Base-by-base conservation (phyloP, 257 asterid species). In the Nicotiana otophora region DNA sequence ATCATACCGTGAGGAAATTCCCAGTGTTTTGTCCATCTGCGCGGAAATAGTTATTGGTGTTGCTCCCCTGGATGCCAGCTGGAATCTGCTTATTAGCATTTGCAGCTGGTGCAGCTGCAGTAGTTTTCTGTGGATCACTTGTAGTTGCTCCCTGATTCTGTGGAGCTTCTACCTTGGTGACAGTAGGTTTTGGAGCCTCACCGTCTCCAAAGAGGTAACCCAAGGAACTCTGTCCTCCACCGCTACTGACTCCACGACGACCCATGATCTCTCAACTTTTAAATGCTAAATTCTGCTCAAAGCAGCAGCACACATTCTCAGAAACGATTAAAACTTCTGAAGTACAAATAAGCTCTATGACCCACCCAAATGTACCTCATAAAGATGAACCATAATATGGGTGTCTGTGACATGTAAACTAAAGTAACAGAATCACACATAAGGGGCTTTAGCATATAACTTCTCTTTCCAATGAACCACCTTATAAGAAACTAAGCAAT, bases 191-290 rank as follows among this genome's bases (percentile, higher is more conserved):
- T 66, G 97, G 91, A 81, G 90, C 89, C 82, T 92, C 96, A n/a
- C 89, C 88, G 66, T 91, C 86, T 86, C 98, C 98, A 26, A 94
- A 94, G 16, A 94, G 96, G 87, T 94, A 94, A 17, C 95, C 97
- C n/a, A 92, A 85, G 81, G 97, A 92, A 89, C 98, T 94, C 88
- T 94, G 94, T 36, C 98, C 98, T 23, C 98, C 98, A 74, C 98
- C 97, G 10, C 91, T 88, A 89, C 97, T 94, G 83, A 89, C 95
- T 86, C 96, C 97, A 83, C 98, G 95, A 80, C 97, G 95, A 80
- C 97, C 91, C 97, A 91, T 92, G 85, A 60, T 88, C 84, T 67
- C 19, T 77, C 82, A 79, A 65, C 20, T 36, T 58, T 46, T 48
- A 63, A 84, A 58, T 42, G 66, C 65, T 57, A 75, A 83, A 64